These are phyloP conservation scores for Parasitella parasitica DNA, from an alignment of 371 early-diverging fungal species.

Conservation along the genomic window DNA sequence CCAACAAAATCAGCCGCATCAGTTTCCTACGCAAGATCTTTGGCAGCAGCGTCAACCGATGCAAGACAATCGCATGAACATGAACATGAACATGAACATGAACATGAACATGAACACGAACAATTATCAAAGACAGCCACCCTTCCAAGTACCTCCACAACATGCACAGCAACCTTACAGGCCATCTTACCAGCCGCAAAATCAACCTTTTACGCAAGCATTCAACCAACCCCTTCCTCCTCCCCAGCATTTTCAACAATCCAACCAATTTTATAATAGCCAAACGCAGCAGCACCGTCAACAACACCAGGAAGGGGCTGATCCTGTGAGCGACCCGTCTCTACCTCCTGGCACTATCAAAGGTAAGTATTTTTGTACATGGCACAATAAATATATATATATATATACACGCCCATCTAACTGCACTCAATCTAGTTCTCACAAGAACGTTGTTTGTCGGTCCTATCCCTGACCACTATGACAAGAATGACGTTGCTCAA, in stretches of 20 bases:
- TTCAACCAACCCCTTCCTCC: neutral
- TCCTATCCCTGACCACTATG: constrained; percentile 40
- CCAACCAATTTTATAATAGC: neutral
- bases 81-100: too few species aligned
- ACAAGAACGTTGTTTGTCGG: constrained; percentile 52
- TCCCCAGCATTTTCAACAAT: neutral
- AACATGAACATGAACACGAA: neutral
- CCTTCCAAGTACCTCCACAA: neutral
- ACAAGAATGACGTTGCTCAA: constrained; percentile 32
- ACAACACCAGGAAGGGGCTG: neutral
- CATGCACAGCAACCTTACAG: neutral
- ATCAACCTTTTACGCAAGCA: neutral
- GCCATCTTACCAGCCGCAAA: neutral
- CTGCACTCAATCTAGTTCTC: constrained; percentile 42
- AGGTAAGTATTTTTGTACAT: constrained; percentile 28
- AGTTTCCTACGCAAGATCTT: constrained; percentile 22
- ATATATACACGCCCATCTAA: neutral
- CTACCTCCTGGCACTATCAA: constrained; percentile 39
- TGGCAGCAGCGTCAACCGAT: constrained; percentile 16
- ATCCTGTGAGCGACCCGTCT: constrained; percentile 31
- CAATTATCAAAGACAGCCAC: neutral
- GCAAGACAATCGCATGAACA: constrained; percentile 6
- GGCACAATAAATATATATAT: neutral
- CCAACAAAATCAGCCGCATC: constrained; percentile 5
- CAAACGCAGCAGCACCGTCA: neutral